Conservation (phyloP, 345 rosid genomes). For the Populus davidiana region DNA sequence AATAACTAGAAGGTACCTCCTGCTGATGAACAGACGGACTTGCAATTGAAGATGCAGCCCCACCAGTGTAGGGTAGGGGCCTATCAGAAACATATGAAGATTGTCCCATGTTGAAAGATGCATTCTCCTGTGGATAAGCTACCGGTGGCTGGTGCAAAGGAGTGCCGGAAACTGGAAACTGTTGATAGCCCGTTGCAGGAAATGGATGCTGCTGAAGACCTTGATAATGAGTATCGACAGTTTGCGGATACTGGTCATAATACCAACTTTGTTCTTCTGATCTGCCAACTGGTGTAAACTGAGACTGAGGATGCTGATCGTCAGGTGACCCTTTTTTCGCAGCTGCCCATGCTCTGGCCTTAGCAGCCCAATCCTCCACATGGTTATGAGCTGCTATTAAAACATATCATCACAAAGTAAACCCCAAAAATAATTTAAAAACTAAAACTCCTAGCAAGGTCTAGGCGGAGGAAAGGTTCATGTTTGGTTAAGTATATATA, state of each 20-base stretch:
- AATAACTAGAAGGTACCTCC: slow-evolving; percentile 99
- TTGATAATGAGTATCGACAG: slow-evolving; percentile 49
- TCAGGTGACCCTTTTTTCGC: slow-evolving; percentile 48
- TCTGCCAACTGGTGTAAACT: slow-evolving; percentile 40
- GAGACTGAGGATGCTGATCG: slow-evolving; percentile 52
- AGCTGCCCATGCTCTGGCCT: slow-evolving; percentile 92
- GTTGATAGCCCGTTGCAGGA: slow-evolving; percentile 52
- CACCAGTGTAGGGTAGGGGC: slow-evolving; percentile 32
- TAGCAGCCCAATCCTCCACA: slow-evolving; percentile 91
- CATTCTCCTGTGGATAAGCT: slow-evolving; percentile 42
- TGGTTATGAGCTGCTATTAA: slow-evolving; percentile 45
- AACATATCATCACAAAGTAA: slow-evolving; percentile 7
- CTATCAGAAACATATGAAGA: slow-evolving; percentile 51
- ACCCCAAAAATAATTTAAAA: slow-evolving; percentile 9
- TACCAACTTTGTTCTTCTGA: slow-evolving; percentile 47
- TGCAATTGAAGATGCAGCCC: slow-evolving; percentile 48
- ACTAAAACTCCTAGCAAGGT: neutral
- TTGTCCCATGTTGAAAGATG: slow-evolving; percentile 35
- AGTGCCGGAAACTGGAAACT: slow-evolving; percentile 48
- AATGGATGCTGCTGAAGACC: slow-evolving; percentile 53
- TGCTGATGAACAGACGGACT: slow-evolving; percentile 80
- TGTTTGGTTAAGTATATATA: neutral
- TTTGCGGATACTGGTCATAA: slow-evolving; percentile 48
- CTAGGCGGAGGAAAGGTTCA: neutral
- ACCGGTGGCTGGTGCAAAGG: slow-evolving; percentile 38